Evolutionary conservation across 2,329 filamentous ascomycete species (phyloP), one percentile per base, ranked within the genome.

Genomic region (Aspergillus tanneri): DNA sequence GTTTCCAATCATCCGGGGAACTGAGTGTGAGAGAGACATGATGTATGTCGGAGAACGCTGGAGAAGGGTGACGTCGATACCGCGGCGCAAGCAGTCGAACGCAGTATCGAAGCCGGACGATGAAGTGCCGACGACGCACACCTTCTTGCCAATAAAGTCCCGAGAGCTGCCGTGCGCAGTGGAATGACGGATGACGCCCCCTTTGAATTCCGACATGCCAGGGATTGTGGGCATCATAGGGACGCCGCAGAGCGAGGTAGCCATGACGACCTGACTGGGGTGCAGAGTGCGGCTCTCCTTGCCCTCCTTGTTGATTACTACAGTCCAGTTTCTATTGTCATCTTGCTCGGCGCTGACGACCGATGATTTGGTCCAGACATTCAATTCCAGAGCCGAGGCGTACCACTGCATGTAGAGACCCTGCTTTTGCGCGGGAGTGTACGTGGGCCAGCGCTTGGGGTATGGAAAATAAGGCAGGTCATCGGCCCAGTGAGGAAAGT

Each of bases 41-140:
- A 68, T 53, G 24, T 67, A 65, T 3, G 65, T 67, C 2, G 63
- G 61, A 4, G 63, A 66, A 2, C 65, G 35, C 61, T 64, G 61
- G 22, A 64, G 54, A 11, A 64, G 52, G 2, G 61, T 64, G 11
- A 64, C 61, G 27, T 64, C 60, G 37, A 62, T 61, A 30, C 60
- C 60, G 3, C 50, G 48, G 3, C 59, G 53, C 1, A 57, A 46
- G 24, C 51, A 63, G 14, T 64, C 62, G 36, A 52, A 63, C 11
- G 62, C 62, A 2, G 58, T 63, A 40, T 64, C 62, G 32, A 61
- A 62, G 12, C 55, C 62, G 4, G 62, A 64, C 21, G 59, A 61
- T 9, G 59, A 63, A n/a, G 61, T 62, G 14, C 62, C 62, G 2
- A 64, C 62, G 2, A 64, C 61, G 27, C 54, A 59, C 50, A 60